Percentiles rank a stretch among this genome's conserved stretches.
These are phyloP conservation scores for Fusarium tuaranense DNA, from an alignment of 2,329 filamentous ascomycete genomes.

Conservation along the genomic window DNA sequence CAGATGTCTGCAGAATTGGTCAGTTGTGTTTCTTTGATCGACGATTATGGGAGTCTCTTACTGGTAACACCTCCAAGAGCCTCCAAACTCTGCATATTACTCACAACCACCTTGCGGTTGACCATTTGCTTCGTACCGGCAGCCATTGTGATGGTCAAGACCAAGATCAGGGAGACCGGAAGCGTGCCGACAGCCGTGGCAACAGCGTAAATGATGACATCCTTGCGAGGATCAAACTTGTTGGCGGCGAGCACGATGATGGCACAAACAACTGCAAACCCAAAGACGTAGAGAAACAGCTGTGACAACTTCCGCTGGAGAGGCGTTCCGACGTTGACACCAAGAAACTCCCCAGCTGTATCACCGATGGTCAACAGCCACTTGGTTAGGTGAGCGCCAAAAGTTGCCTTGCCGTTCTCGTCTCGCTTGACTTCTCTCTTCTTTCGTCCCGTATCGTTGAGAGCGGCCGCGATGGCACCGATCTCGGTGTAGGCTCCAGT, in stretches of 20 bases:
- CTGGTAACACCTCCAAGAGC: constrained; percentile 64
- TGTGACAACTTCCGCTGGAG: constrained; percentile 76
- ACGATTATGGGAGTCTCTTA: constrained; percentile 4
- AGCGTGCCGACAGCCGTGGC: constrained; percentile 59
- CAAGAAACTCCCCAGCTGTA: constrained; percentile 56
- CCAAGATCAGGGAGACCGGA: constrained; percentile 58
- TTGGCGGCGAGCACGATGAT: constrained; percentile 37
- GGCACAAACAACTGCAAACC: constrained; percentile 36
- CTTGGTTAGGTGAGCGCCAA: constrained; percentile 46
- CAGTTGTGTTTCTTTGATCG: neutral
- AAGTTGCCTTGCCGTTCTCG: constrained; percentile 55
- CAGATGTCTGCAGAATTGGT: constrained; percentile 43
- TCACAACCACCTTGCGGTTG: constrained; percentile 60
- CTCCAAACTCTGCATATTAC: constrained; percentile 54
- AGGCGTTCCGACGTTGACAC: constrained; percentile 69
- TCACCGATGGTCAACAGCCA: constrained; percentile 48
- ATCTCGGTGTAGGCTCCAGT: constrained; percentile 74
- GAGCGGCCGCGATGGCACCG: constrained; percentile 67
- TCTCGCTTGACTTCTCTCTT: constrained; percentile 53
- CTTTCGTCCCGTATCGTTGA: constrained; percentile 52
- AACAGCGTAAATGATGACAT: constrained; percentile 55
- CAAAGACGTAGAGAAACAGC: constrained; percentile 69
- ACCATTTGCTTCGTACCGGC: constrained; percentile 64
- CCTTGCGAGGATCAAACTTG: constrained; percentile 47
- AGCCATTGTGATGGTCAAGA: constrained; percentile 70